Base-by-base conservation (phyloP, 768 basidiomycete species). In the Pisolithus orientalis region DNA sequence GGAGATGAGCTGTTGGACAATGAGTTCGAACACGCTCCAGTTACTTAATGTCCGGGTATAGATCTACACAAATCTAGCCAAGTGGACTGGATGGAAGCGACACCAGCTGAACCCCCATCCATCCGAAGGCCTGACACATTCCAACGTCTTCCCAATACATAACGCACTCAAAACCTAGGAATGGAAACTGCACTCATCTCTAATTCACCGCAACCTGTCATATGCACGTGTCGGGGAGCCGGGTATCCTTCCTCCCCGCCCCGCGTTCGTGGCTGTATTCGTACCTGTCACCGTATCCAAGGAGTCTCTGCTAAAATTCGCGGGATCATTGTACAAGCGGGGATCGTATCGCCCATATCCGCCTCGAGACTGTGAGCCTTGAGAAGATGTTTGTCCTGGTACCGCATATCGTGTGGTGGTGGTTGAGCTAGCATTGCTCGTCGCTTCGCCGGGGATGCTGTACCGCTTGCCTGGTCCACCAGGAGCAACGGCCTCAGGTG, bases 291-390 rank as follows among this genome's bases (percentile, higher is more conserved):
- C 52, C 31, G 61, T 47, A 39, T 67, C 67, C 24, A 56, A 40
- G 1, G 67, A 69, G 17, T 67, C 66, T 27, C 25, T 64, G 54
- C 64, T 65, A 1, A 52, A 54, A 38, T 62, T 60, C 0, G 62
- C 60, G 37, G 57, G 65, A 34, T 63, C 65, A 6, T 67, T 57
- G 53, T 69, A 69, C 46, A 52, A 8, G 38, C 14, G 47, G 2
- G 65, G 61, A 17, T 69, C 42, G 37, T 57, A 62, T 9, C 60
- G 59, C 2, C 56, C 17, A 39, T 61, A 56, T 5, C 56, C 49
- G 27, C 58, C 58, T 16, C 55, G 56, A 6, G 47, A 55, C 24
- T 57, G 56, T 13, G 64, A 59, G 17, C 53, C 53, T 44, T 59
- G 25, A 9, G 65, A 67, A 9, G 32, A 32, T 6, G 46, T 47